Evolutionary conservation across 352 stramenopile species (phyloP), one percentile per base, ranked within the genome.

Genomic region (Phytophthora brassicae): DNA sequence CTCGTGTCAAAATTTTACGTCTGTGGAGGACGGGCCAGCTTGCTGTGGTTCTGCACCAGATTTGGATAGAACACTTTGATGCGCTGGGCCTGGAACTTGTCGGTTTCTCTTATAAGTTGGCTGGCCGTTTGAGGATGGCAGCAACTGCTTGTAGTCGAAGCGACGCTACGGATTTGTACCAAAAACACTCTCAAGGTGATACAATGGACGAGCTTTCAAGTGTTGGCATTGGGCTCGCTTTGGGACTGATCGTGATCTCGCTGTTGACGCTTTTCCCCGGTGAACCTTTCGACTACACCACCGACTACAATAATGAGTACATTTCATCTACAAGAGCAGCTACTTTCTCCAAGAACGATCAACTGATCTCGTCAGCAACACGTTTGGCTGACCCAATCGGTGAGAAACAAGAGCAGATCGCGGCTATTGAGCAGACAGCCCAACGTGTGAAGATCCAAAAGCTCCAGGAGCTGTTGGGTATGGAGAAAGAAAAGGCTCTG

Each of bases 211-310:
- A 74, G n/a, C 26, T 83, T 16, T 50, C 73, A 65, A 79, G 70
- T 55, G 28, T 89, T 11, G 67, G 38, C 0, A 13, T 85, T 4
- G 83, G 80, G 1, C 17, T 81, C 2, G 62, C 66, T 12, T 24
- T 88, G 1, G 81, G 80, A 0, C n/a, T 84, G 19, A 29, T 81
- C 6, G 9, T 90, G 17, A 61, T 90, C 17, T 62, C 56, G 16
- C 26, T 79, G 3, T 60, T 92, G 3, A 68, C 47, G 4, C 29
- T 71, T 7, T 89, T 84, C 53, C 82, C 80, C 19, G 82, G 80
- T 1, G 64, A 89, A 47, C 75, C 82, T 13, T 88, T 89, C 52
- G 72, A 88, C 54, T 90, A 80, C 51, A 68, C 31, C 17, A 55
- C 23, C 12, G 44, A 58, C 19, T 39, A 19, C 7, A 29, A 17